These are phyloP conservation scores for Apiotrichum veenhuisii DNA, from an alignment of 1,284 basidiomycete genomes.

Conservation along the genomic window DNA sequence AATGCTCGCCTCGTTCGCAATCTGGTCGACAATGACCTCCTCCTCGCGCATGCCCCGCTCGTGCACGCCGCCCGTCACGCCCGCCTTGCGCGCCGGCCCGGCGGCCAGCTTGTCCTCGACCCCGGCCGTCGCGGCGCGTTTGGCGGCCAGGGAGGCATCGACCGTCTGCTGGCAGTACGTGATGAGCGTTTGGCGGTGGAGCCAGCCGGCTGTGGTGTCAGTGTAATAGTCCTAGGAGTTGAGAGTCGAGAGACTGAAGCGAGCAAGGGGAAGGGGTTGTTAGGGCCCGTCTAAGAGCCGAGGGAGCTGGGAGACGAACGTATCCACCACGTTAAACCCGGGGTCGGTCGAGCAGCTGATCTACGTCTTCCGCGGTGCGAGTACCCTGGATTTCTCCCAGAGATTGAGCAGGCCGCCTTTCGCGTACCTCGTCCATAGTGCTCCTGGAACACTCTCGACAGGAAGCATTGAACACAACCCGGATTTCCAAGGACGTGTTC, in stretches of 20 bases:
- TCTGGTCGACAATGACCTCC: constrained; percentile 72
- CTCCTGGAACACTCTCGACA: too few species aligned
- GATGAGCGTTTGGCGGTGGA: constrained; percentile 69
- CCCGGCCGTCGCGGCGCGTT: constrained; percentile 46
- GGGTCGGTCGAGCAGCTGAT: too few species aligned
- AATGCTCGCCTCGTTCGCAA: constrained; percentile 71
- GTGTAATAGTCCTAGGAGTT: background rate
- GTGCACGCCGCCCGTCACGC: constrained; percentile 42
- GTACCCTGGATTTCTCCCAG: too few species aligned
- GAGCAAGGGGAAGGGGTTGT: background rate
- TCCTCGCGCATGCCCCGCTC: constrained; percentile 62
- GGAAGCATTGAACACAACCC: too few species aligned
- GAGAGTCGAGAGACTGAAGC: background rate
- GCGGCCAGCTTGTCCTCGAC: constrained; percentile 19
- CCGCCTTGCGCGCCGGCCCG: background rate
- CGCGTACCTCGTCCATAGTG: too few species aligned
- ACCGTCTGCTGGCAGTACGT: constrained; percentile 72
- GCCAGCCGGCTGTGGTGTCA: constrained; percentile 68
- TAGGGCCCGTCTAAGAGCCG: too few species aligned
- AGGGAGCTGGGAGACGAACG: too few species aligned
- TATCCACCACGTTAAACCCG: too few species aligned
- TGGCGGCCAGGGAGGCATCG: constrained; percentile 62
- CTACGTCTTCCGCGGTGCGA: too few species aligned
- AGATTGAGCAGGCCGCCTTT: too few species aligned
- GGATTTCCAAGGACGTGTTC: too few species aligned